A percentile compares a stretch with the other conserved stretches of the same genome.
phyloP scores from a whole-genome alignment of 1,139 yeast species.

The Yamadazyma mexicana region DNA sequence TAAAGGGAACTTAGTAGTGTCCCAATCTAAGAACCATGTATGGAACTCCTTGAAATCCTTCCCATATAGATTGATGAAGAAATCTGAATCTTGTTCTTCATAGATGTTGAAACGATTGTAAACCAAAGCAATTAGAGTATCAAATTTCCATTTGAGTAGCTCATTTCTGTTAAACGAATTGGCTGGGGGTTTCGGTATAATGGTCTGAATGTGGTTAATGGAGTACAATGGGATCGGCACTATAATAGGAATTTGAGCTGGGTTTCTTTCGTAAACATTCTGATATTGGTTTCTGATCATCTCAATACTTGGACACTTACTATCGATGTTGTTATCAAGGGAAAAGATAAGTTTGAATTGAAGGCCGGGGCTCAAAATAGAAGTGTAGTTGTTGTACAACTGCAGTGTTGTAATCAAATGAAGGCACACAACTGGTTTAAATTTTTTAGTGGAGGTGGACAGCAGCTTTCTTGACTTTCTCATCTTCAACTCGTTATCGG shows the following conservation, averaged over 20 bases:
- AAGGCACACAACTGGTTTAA: slow-evolving; percentile 19
- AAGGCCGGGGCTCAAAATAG: slow-evolving; percentile 22
- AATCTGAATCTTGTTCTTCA: slow-evolving; percentile 16
- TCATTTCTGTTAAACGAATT: slow-evolving; percentile 19
- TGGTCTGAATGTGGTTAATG: slow-evolving; percentile 32
- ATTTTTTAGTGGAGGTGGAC: slow-evolving; percentile 3
- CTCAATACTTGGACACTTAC: slow-evolving; percentile 40
- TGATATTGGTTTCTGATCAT: slow-evolving; percentile 24
- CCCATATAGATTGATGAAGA: slow-evolving; percentile 32
- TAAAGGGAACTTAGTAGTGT: slow-evolving; percentile 17
- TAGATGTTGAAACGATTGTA: slow-evolving; percentile 29
- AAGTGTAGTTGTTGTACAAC: slow-evolving; percentile 38
- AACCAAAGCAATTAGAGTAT: slow-evolving; percentile 30
- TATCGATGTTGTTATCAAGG: slow-evolving; percentile 56
- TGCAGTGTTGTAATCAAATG: slow-evolving; percentile 43
- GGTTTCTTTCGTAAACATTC: slow-evolving; percentile 10
- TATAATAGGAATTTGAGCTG: slow-evolving; percentile 32
- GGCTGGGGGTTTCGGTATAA: slow-evolving; percentile 27
- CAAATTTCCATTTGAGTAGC: slow-evolving; percentile 33
- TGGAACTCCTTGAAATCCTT: slow-evolving; percentile 22
- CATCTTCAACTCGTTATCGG: slow-evolving; percentile 14
- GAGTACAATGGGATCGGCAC: slow-evolving; percentile 41
- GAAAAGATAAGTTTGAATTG: slow-evolving; percentile 52
- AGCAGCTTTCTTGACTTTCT: slow-evolving; percentile 8
- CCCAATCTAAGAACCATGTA: slow-evolving; percentile 30